Conservation (phyloP, 345 rosid genomes). For the Lagerstroemia speciosa region DNA sequence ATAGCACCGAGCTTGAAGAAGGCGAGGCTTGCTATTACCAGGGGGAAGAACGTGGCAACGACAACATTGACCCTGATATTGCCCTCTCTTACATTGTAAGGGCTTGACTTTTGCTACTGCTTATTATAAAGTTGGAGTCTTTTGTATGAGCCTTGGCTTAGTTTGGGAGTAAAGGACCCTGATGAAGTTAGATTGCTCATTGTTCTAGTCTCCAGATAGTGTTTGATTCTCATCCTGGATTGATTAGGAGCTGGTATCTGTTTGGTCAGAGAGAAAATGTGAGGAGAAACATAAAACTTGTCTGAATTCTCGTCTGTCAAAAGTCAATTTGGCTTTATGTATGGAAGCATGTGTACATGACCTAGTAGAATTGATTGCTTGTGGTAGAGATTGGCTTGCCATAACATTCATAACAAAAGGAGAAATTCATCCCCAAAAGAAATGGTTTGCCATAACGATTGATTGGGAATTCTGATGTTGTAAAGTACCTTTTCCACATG, state of each 20-base stretch:
- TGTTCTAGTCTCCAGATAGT: background rate
- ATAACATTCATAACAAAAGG: too few relatives aligned
- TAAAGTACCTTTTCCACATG: background rate
- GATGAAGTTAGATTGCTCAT: background rate
- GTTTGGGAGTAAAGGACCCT: background rate
- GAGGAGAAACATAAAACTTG: background rate
- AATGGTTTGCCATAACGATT: too few relatives aligned
- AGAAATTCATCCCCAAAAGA: too few relatives aligned
- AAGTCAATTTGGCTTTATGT: background rate
- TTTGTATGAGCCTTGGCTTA: conserved; percentile 5
- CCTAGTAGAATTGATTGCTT: background rate
- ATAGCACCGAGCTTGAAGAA: conserved; percentile 51
- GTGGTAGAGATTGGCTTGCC: background rate
- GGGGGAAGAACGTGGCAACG: conserved; percentile 20
- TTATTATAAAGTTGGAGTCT: conserved; percentile 9
- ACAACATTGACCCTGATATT: conserved; percentile 46
- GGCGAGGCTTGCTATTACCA: conserved; percentile 47
- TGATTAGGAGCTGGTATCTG: background rate
- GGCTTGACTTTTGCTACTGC: conserved; percentile 12
- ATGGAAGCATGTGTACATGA: background rate
- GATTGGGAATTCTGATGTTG: background rate
- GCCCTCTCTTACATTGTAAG: conserved; percentile 78
- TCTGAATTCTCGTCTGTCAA: too few relatives aligned
- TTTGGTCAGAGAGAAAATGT: background rate
- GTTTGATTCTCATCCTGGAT: background rate